Evolutionary conservation across 139 green algal species (phyloP).

Genomic region (Coelastrella sp.): DNA sequence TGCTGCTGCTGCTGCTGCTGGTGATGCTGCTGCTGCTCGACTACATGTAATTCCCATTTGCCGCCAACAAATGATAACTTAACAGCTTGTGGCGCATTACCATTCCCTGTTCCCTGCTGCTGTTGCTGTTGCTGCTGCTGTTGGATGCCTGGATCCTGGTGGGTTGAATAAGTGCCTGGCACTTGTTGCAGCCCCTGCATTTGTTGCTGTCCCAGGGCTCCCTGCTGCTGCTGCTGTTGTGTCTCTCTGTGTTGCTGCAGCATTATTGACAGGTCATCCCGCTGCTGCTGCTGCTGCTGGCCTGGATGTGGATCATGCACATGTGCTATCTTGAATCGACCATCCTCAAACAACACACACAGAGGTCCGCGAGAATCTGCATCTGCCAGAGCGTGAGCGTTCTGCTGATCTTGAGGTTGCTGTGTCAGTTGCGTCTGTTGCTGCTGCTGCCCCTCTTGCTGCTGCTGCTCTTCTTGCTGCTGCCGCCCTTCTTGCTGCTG

Average conservation of each 20-base stretch:
- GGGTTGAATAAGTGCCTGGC: background rate
- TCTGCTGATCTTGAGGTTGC: too few species aligned
- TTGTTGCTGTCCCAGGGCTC: too few species aligned
- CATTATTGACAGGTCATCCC: background rate
- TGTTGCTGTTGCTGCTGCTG: slow-evolving; percentile 6
- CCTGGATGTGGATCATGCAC: too few species aligned
- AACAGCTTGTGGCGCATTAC: background rate
- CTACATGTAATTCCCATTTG: background rate
- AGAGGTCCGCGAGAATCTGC: too few species aligned
- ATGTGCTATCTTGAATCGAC: too few species aligned
- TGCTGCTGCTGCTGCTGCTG: slow-evolving; percentile 34
- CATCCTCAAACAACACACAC: too few species aligned
- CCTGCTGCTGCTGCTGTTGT: too few species aligned
- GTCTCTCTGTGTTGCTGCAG: too few species aligned
- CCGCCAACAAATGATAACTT: background rate
- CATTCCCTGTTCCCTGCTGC: background rate
- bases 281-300: slow-evolving; percentile 13
- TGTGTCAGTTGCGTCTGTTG: background rate
- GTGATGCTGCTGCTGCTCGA: background rate
- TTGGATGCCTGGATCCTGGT: background rate
- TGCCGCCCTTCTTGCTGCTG: background rate
- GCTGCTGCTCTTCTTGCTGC: background rate
- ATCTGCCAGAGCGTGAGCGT: too few species aligned
- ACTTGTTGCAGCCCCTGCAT: too few species aligned
- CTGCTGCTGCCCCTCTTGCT: background rate